Percentiles rank a stretch among this genome's conserved stretches.
phyloP scores from a whole-genome alignment of 495 filamentous ascomycete species.

The Penicillium salamii region DNA sequence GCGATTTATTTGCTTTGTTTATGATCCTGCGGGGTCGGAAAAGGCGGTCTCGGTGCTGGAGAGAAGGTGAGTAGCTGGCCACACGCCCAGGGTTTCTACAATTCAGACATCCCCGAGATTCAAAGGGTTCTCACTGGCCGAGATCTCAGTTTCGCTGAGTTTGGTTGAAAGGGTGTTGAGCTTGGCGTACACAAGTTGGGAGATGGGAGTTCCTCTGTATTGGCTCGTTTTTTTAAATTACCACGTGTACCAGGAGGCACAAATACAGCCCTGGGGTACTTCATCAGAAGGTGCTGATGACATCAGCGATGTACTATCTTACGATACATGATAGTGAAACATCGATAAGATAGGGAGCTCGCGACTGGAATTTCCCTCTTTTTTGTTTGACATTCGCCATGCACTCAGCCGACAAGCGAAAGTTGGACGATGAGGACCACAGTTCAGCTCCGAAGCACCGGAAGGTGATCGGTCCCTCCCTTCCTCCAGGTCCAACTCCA shows the following conservation, averaged over 20 bases:
- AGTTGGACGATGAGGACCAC: slow-evolving; percentile 5
- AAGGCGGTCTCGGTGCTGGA: slow-evolving; percentile 4
- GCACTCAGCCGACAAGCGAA: slow-evolving; percentile 18
- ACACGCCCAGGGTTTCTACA: background rate
- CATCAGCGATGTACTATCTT: background rate
- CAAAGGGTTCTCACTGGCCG: background rate
- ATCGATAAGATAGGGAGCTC: slow-evolving; percentile 4
- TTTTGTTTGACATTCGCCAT: background rate
- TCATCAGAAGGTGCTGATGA: background rate
- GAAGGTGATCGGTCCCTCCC: slow-evolving; percentile 34
- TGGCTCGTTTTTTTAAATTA: background rate
- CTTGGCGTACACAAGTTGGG: background rate
- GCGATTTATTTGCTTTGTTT: background rate
- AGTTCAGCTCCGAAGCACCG: slow-evolving; percentile 11
- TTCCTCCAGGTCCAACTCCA: slow-evolving; percentile 20
- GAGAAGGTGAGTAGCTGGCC: background rate
- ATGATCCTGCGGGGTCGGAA: slow-evolving; percentile 5
- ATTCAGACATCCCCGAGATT: background rate
- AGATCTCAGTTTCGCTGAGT: background rate
- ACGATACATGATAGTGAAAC: background rate
- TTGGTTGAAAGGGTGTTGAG: background rate
- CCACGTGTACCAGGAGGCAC: too few species aligned
- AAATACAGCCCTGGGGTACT: too few species aligned
- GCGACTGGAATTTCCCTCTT: background rate
- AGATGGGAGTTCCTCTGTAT: background rate